Evolutionary conservation across 352 stramenopile species (phyloP).

Genomic region (Nothophytophthora sp.): DNA sequence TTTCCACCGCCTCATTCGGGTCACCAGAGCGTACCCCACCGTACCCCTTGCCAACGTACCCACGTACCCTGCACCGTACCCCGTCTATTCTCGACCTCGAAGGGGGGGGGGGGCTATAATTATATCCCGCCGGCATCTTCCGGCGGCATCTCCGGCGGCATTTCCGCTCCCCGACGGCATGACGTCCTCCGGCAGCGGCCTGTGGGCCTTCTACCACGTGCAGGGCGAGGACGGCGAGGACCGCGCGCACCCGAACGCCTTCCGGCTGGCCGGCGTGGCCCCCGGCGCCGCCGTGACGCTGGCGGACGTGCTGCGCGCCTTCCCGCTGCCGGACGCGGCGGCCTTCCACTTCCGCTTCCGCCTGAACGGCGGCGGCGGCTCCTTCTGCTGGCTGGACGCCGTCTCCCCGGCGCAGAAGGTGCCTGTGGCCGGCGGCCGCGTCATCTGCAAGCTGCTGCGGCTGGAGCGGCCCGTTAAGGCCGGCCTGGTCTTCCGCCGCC

Average conservation of each 20-base stretch:
- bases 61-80: too few relatives aligned
- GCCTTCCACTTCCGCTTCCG: constrained; percentile 87
- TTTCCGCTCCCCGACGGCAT: not conserved
- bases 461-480: constrained; percentile 54
- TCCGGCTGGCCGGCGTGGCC: constrained; percentile 32
- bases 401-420: constrained; percentile 56
- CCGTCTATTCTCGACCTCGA: too few relatives aligned
- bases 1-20: too few relatives aligned
- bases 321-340: constrained; percentile 49
- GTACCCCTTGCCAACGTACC: too few relatives aligned
- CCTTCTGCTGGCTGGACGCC: constrained; percentile 85
- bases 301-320: constrained; percentile 63
- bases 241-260: constrained; percentile 81
- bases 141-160: not conserved
- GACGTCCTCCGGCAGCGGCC: constrained; percentile 23
- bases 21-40: too few relatives aligned
- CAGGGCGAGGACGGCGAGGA: constrained; percentile 87
- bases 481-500: constrained; percentile 73
- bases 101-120: too few relatives aligned
- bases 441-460: constrained; percentile 85
- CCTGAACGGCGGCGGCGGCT: constrained; percentile 62
- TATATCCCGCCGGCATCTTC: too few relatives aligned
- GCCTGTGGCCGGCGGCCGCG: constrained; percentile 70
- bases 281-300: constrained; percentile 60
- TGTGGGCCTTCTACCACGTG: constrained; percentile 90